Evolutionary conservation across 768 basidiomycete species (phyloP).

Genomic region (Rubroboletus satanas): DNA sequence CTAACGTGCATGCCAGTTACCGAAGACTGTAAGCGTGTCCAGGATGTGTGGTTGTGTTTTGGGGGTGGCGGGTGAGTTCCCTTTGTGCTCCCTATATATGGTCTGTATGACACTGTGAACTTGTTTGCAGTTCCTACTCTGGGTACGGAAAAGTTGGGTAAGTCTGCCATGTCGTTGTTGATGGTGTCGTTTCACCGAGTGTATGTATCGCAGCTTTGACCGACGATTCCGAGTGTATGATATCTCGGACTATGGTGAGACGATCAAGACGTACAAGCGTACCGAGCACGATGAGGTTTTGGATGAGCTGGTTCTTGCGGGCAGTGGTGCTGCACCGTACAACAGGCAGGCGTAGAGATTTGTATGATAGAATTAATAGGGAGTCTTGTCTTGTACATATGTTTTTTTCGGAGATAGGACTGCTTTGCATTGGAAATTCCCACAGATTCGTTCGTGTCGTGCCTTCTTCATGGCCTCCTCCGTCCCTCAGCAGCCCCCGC

Average conservation of each 20-base stretch:
- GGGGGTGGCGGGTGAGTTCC: slow-evolving; percentile 71
- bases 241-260: slow-evolving; percentile 88
- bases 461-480: slow-evolving; percentile 21
- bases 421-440: slow-evolving; percentile 9
- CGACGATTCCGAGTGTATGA: slow-evolving; percentile 88
- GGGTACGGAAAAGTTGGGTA: slow-evolving; percentile 78
- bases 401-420: background rate
- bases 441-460: slow-evolving; percentile 1
- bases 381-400: background rate
- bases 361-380: background rate
- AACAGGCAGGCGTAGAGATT: background rate
- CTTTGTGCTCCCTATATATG: background rate
- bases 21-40: slow-evolving; percentile 81
- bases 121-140: slow-evolving; percentile 60
- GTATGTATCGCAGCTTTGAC: slow-evolving; percentile 58
- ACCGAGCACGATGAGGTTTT: slow-evolving; percentile 67
- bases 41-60: slow-evolving; percentile 90
- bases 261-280: slow-evolving; percentile 82
- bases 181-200: slow-evolving; percentile 1
- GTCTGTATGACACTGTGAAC: background rate
- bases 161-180: slow-evolving; percentile 13
- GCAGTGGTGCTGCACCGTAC: slow-evolving; percentile 41
- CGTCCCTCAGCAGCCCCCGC: slow-evolving; percentile 14
- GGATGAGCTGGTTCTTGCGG: slow-evolving; percentile 61
- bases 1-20: slow-evolving; percentile 51